These are phyloP conservation scores for Chiua sp. DNA, from an alignment of 1,284 basidiomycete genomes.

Conservation along the genomic window DNA sequence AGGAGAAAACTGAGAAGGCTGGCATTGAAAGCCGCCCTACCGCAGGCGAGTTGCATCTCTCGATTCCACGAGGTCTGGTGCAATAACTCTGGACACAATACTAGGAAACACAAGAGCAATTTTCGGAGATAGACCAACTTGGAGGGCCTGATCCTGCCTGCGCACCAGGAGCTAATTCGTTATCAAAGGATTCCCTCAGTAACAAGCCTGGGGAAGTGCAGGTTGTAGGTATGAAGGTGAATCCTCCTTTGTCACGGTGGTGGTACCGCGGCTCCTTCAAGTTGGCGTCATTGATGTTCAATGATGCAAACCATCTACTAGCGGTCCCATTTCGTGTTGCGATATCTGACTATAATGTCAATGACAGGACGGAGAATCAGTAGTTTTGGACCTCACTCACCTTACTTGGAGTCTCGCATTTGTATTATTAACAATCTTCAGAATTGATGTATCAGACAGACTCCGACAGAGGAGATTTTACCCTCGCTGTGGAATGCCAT, in stretches of 20 bases:
- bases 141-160: neutral
- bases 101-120: slow-evolving; percentile 1
- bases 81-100: neutral
- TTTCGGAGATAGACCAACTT: slow-evolving; percentile 1
- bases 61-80: neutral
- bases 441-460: neutral
- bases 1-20: slow-evolving; percentile 29
- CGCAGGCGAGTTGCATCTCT: slow-evolving; percentile 17
- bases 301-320: neutral
- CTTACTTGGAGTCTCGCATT: neutral
- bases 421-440: slow-evolving; percentile 7
- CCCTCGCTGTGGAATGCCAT: neutral
- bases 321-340: neutral
- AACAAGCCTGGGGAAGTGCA: neutral
- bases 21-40: slow-evolving; percentile 4
- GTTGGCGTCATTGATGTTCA: neutral
- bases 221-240: neutral
- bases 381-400: slow-evolving; percentile 1
- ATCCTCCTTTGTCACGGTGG: neutral
- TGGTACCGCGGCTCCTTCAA: neutral
- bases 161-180: neutral
- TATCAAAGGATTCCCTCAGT: neutral
- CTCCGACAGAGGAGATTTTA: too few relatives aligned
- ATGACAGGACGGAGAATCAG: neutral
- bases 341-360: neutral